These are phyloP conservation scores for Lactarius hatsudake DNA, from an alignment of 768 basidiomycete genomes.

Conservation along the genomic window DNA sequence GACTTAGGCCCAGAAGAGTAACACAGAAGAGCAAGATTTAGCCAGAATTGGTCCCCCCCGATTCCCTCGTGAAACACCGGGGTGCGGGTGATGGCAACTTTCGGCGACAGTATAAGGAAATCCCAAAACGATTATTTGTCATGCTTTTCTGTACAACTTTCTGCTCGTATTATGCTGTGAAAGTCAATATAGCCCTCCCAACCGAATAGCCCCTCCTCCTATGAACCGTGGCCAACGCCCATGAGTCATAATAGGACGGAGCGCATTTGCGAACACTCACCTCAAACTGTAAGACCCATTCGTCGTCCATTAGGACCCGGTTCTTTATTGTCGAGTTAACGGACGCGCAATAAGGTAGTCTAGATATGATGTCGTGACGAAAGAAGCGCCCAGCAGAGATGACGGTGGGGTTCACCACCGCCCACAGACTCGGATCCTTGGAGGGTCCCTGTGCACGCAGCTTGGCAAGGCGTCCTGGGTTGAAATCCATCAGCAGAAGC, in stretches of 20 bases:
- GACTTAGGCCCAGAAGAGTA: neutral
- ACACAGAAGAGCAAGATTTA: neutral
- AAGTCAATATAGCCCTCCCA: constrained; percentile 25
- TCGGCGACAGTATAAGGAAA: neutral
- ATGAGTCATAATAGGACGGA: neutral
- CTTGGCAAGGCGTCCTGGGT: constrained; percentile 16
- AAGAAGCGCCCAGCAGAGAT: constrained; percentile 16
- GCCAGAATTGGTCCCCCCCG: neutral
- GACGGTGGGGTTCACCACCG: neutral
- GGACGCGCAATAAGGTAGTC: constrained; percentile 12
- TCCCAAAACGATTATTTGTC: constrained; percentile 77
- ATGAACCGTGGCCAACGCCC: neutral
- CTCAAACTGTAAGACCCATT: constrained; percentile 24
- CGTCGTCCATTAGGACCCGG: constrained; percentile 23
- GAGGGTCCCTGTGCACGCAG: neutral
- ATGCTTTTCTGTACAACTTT: constrained; percentile 84
- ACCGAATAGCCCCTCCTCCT: constrained; percentile 24
- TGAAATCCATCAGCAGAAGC: constrained; percentile 22
- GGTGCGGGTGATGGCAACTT: neutral
- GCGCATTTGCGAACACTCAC: neutral
- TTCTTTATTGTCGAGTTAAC: constrained; percentile 6
- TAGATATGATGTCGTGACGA: constrained; percentile 12
- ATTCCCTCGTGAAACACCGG: neutral
- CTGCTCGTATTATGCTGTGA: constrained; percentile 69
- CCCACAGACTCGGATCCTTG: neutral